Base-by-base conservation (phyloP, 2,329 filamentous ascomycete species). In the Pleomassaria siparia region DNA sequence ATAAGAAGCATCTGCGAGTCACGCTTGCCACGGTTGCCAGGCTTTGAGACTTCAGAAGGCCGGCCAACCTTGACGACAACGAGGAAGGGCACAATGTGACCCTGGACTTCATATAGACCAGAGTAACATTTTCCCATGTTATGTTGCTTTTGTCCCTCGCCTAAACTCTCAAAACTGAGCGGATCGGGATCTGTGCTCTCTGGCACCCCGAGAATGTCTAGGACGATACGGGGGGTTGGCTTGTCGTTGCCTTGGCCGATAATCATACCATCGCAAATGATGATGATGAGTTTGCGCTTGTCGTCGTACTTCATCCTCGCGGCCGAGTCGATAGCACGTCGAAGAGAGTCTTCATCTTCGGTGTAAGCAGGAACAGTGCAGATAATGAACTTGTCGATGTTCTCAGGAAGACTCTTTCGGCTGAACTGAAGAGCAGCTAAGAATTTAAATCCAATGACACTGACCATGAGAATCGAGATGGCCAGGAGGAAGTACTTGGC, bases 91-190 rank as follows among this genome's bases (percentile, higher is more conserved):
- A 99, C 94, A 58, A 99, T 97, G 68, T 99, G 92, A 54, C 94
- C 94, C 67, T 96, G 89, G 6, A 96, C 91, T 74, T 99, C 94
- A 70, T 99, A 99, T 4, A 99, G 79, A 65, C 94, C 94, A 16
- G 94, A 96, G 74, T 99, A 99, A 56, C 96, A 85, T 74, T 99
- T 99, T 72, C 89, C 94, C 92, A 97, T 97, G 73, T 99, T 99
- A 78, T 97, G 94, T 72, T 97, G 94, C 76, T 95, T 96, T 74
- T 88, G 83, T 68, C 94, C 94, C 73, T 97, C 92, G 49, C 94
- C 94, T 28, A 99, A 82, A 66, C 90, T 92, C 70, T 99, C 92
- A 62, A 99, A 99, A 78, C 91, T 96, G 48, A 99, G 80, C 2
- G 94, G 90, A 69, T 97, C 92, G 0, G 95, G 94, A 64, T 99